A percentile compares a stretch with the other conserved stretches of the same genome.
Conservation (phyloP, 2,329 filamentous ascomycete species). For the Claviceps sp. region DNA sequence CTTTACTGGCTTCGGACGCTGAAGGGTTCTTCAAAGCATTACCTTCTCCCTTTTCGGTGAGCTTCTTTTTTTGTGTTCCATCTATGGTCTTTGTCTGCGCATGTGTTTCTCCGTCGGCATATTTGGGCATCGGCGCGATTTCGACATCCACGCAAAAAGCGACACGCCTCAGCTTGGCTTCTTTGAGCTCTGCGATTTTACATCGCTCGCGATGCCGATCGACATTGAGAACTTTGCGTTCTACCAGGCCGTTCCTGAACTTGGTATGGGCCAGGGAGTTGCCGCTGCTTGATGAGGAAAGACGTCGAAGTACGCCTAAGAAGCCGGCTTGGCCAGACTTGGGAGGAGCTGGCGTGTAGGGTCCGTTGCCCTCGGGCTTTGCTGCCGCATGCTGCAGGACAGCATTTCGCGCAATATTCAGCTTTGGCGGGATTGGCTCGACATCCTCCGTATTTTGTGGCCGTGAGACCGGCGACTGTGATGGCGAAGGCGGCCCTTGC, state of each 20-base stretch:
- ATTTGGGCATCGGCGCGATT: constrained; percentile 77
- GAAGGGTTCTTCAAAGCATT: constrained; percentile 58
- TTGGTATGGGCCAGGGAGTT: constrained; percentile 16
- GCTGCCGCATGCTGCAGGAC: constrained; percentile 42
- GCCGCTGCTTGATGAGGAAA: constrained; percentile 54
- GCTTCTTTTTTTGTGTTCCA: constrained; percentile 44
- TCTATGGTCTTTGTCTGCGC: constrained; percentile 27
- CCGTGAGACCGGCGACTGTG: constrained; percentile 12
- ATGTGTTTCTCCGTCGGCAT: constrained; percentile 44
- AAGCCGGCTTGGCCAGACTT: constrained; percentile 57
- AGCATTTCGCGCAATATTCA: constrained; percentile 40
- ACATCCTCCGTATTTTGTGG: constrained; percentile 9
- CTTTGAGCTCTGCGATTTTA: constrained; percentile 63
- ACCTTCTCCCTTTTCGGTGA: constrained; percentile 58
- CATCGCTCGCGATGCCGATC: constrained; percentile 70
- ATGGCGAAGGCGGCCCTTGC: constrained; percentile 1
- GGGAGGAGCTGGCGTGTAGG: constrained; percentile 63
- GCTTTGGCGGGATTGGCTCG: constrained; percentile 34
- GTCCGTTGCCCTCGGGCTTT: constrained; percentile 44
- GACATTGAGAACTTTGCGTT: constrained; percentile 72
- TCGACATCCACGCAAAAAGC: constrained; percentile 97
- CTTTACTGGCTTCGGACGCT: constrained; percentile 36
- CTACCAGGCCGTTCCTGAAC: constrained; percentile 53
- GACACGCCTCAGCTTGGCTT: constrained; percentile 70
- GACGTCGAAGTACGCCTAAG: constrained; percentile 65